Percentiles rank a stretch among this genome's conserved stretches.
Evolutionary conservation across 2,329 filamentous ascomycete species (phyloP).

Genomic region (Thelonectria discophora): DNA sequence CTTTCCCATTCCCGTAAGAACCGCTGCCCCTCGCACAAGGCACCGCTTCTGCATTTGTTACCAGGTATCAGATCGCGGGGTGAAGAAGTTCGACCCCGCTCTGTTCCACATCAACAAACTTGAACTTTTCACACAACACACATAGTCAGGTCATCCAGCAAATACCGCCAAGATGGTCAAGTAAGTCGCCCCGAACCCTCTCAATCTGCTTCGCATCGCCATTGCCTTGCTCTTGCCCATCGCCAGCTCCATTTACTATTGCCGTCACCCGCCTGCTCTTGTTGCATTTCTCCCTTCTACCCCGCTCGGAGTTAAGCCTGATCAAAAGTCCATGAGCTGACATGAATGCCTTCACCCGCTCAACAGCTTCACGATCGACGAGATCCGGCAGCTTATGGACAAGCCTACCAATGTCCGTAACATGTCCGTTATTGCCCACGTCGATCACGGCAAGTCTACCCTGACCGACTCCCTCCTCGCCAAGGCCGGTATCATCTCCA

Average conservation of each 20-base stretch:
- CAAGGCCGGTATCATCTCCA: conserved; percentile 99
- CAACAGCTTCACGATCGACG: conserved; percentile 95
- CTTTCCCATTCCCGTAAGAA: conserved; percentile 48
- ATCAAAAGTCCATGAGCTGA: conserved; percentile 56
- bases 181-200: conserved; percentile 69
- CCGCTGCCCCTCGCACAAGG: conserved; percentile 39
- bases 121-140: conserved; percentile 47
- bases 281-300: conserved; percentile 37
- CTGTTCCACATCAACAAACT: conserved; percentile 50
- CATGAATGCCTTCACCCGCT: conserved; percentile 46
- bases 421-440: conserved; percentile 99
- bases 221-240: not conserved
- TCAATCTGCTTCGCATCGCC: conserved; percentile 16
- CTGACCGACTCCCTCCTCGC: conserved; percentile 99
- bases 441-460: conserved; percentile 99
- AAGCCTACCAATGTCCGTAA: conserved; percentile 82
- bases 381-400: conserved; percentile 83
- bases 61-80: conserved; percentile 49
- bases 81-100: conserved; percentile 58
- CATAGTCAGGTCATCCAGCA: conserved; percentile 54
- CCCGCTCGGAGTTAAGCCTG: conserved; percentile 53
- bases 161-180: conserved; percentile 99
- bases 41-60: conserved; percentile 42
- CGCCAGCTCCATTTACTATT: conserved; percentile 12
- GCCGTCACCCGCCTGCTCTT: not conserved